These are phyloP conservation scores for Penicillium pancosmium DNA, from an alignment of 495 filamentous ascomycete species.

Conservation along the genomic window DNA sequence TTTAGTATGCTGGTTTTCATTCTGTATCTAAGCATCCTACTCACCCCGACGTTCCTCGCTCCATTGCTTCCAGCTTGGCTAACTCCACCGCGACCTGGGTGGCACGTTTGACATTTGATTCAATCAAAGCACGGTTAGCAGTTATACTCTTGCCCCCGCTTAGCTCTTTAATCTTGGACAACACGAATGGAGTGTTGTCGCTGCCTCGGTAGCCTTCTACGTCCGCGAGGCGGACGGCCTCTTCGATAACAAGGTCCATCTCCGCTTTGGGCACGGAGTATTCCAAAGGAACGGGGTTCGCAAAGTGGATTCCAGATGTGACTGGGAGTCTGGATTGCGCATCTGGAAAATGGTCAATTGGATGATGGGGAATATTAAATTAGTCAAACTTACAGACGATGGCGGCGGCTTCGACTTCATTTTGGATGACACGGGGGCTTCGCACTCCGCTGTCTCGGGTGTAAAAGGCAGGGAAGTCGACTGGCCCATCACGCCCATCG, in stretches of 20 bases:
- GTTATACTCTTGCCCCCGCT: constrained; percentile 70
- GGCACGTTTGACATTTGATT: constrained; percentile 78
- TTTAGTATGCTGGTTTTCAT: constrained; percentile 33
- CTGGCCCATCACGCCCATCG: constrained; percentile 64
- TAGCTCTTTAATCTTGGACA: constrained; percentile 78
- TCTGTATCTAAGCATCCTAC: constrained; percentile 30
- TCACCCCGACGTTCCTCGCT: constrained; percentile 40
- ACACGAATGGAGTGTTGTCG: constrained; percentile 86
- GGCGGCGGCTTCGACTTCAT: constrained; percentile 80
- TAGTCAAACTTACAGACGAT: constrained; percentile 67
- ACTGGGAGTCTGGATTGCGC: constrained; percentile 66
- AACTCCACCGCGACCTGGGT: constrained; percentile 79
- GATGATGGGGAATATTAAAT: background rate
- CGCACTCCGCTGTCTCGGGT: constrained; percentile 78
- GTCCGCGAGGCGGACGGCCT: constrained; percentile 72
- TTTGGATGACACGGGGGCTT: constrained; percentile 72
- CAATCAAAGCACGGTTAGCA: constrained; percentile 78
- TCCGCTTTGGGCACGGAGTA: constrained; percentile 68
- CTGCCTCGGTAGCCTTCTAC: constrained; percentile 70
- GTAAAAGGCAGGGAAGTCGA: constrained; percentile 92
- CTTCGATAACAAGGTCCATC: constrained; percentile 73
- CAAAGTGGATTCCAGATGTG: constrained; percentile 76
- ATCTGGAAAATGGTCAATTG: constrained; percentile 41
- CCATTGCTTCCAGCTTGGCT: constrained; percentile 57
- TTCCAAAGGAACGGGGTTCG: constrained; percentile 80